Evolutionary conservation across 169 alveolate species (phyloP).

Genomic region (Cryptosporidium sp.): DNA sequence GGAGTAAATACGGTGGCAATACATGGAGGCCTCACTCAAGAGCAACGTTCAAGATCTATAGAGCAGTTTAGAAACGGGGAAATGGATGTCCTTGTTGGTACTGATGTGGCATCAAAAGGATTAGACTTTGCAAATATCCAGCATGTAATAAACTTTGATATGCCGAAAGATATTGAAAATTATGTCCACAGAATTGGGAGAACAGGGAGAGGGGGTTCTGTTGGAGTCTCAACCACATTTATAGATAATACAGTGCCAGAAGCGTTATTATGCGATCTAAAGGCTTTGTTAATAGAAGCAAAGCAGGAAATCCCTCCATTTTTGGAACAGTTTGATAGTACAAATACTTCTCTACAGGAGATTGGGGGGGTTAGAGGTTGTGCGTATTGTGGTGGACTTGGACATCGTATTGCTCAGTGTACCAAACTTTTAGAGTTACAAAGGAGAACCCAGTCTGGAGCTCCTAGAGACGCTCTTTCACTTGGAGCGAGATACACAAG

Average conservation of each 20-base stretch:
- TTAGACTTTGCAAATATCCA: conserved; percentile 96
- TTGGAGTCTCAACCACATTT: conserved; percentile 96
- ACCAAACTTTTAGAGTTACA: conserved; percentile 85
- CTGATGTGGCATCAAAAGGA: conserved; percentile 98
- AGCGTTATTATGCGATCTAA: conserved; percentile 86
- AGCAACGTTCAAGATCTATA: conserved; percentile 88
- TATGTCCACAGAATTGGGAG: conserved; percentile 99
- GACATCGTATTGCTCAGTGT: conserved; percentile 92
- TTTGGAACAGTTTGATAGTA: conserved; percentile 85
- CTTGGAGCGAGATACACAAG: conserved; percentile 67
- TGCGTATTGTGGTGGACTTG: conserved; percentile 93
- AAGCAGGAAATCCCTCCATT: conserved; percentile 90
- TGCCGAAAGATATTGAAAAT: conserved; percentile 97
- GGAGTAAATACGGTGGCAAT: conserved; percentile 91
- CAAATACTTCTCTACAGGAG: conserved; percentile 80
- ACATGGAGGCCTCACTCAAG: conserved; percentile 92
- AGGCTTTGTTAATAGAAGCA: conserved; percentile 91
- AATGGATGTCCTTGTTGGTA: conserved; percentile 90
- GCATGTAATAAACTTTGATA: conserved; percentile 98
- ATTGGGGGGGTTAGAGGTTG: conserved; percentile 93
- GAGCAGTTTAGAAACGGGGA: conserved; percentile 85
- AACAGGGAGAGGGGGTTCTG: conserved; percentile 98
- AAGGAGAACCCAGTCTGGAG: conserved; percentile 61
- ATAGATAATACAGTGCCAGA: conserved; percentile 86
- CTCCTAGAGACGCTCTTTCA: conserved; percentile 60